Evolutionary conservation across 768 basidiomycete species (phyloP), one percentile per base, ranked within the genome.

Genomic region (Pleurotus salmoneostramineus): DNA sequence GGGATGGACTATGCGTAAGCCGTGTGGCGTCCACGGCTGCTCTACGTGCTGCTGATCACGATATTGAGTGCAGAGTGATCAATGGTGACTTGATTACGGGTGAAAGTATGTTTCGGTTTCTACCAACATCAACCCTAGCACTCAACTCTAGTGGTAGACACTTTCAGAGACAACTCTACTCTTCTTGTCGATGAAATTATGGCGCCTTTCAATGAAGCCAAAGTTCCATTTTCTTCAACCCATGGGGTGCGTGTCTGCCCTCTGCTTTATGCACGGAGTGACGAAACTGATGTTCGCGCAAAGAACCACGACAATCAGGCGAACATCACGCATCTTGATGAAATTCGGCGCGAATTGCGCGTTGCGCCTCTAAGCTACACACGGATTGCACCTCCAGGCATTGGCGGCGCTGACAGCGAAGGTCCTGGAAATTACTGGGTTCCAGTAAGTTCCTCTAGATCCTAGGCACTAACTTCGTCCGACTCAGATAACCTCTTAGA

Each of bases 381-480:
- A 0, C 82, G 87, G 5, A 61, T 71, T 58, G 78, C 84, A 3
- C 85, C 86, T 1, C 65, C 74, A 10, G 83, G 84, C 7, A 74
- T 88, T n/a, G 87, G 88, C 6, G 88, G 88, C 0, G 64, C 67
- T 27, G 37, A 8, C 37, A 10, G 2, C 10, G 80, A 78, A 31
- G 88, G 88, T 6, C 81, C 83, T 1, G 87, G 83, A 33, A 89
- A 84, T 60, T 90, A 89, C 63, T 90, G 89, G 89, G 85, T 91
- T 36, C 89, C 89, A 3, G 82, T 91, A 56, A 58, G 77, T 64
- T 33, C 36, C 17, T n/a, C 33, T 15, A 37, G 56, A 66, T 60
- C 21, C 3, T 48, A 42, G 34, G 35, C 11, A 40, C n/a, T 14
- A 48, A 5, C 14, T 55, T 12, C 21, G 44, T 3, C 10, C 56